Conservation (phyloP, 2,329 filamentous ascomycete species). For the Colletotrichum abscissum region DNA sequence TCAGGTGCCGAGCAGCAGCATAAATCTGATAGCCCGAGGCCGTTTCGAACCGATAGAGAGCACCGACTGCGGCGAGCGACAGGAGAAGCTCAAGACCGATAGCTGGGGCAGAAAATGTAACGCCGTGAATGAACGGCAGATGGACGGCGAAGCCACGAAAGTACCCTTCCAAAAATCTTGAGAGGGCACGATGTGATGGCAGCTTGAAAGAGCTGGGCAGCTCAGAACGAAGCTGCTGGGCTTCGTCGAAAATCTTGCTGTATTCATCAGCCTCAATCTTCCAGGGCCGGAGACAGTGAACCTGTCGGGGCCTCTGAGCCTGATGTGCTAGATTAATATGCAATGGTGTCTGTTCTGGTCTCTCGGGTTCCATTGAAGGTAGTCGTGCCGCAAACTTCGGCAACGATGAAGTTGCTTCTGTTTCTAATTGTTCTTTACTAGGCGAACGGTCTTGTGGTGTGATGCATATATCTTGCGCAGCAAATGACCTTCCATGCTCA, state of each 20-base stretch:
- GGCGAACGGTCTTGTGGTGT: not conserved
- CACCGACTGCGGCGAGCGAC: constrained; percentile 60
- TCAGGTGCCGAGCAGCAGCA: constrained; percentile 65
- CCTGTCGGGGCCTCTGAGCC: not conserved
- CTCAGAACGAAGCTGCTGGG: constrained; percentile 39
- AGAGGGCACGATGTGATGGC: constrained; percentile 59
- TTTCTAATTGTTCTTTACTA: not conserved
- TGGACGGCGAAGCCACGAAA: constrained; percentile 62
- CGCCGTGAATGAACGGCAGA: constrained; percentile 62
- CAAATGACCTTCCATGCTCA: too few species aligned
- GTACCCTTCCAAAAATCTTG: constrained; percentile 61
- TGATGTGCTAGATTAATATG: not conserved
- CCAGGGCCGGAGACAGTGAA: constrained; percentile 27
- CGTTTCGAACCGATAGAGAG: constrained; percentile 61
- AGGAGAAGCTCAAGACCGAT: constrained; percentile 60
- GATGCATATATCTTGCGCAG: too few species aligned
- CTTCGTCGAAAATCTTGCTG: constrained; percentile 25
- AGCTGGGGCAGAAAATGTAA: constrained; percentile 56
- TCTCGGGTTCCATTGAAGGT: constrained; percentile 2
- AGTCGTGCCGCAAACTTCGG: not conserved
- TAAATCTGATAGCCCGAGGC: constrained; percentile 65
- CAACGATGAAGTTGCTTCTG: not conserved
- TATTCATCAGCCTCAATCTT: constrained; percentile 32
- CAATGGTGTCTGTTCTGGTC: not conserved
- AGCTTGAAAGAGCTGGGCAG: constrained; percentile 58